phyloP scores from a whole-genome alignment of 208 protist species.

The Crithidia sp. region DNA sequence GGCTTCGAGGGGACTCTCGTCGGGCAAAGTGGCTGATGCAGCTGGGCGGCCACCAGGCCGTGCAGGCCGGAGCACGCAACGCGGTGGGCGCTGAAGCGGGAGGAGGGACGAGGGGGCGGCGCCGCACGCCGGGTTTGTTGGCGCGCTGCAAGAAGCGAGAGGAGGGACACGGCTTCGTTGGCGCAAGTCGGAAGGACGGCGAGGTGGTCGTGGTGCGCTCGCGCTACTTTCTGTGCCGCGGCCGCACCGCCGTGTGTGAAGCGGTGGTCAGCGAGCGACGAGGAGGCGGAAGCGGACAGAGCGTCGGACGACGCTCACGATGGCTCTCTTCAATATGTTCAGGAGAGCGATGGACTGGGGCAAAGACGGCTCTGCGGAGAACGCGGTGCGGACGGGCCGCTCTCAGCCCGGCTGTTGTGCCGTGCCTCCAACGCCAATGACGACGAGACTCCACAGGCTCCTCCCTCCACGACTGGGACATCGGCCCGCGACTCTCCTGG shows the following conservation, averaged over 20 bases:
- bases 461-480: background rate
- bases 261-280: slow-evolving; percentile 33
- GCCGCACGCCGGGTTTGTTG: slow-evolving; percentile 29
- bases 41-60: background rate
- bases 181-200: background rate
- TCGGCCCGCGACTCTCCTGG: background rate
- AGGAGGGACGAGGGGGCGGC: background rate
- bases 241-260: slow-evolving; percentile 46
- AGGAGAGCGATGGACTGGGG: background rate
- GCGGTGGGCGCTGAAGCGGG: slow-evolving; percentile 7
- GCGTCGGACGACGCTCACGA: background rate
- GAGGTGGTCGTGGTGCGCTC: slow-evolving; percentile 60
- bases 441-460: too few relatives aligned
- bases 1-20: slow-evolving; percentile 62
- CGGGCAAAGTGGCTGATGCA: slow-evolving; percentile 59
- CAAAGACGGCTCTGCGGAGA: background rate
- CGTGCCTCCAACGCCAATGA: too few relatives aligned
- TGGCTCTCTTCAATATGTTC: too few relatives aligned
- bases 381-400: background rate
- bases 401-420: too few relatives aligned
- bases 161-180: slow-evolving; percentile 36
- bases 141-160: slow-evolving; percentile 51
- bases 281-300: slow-evolving; percentile 5
- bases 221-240: slow-evolving; percentile 54
- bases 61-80: slow-evolving; percentile 13